phyloP scores from a whole-genome alignment of 164 flowering plant genomes.

The Piper betle region DNA sequence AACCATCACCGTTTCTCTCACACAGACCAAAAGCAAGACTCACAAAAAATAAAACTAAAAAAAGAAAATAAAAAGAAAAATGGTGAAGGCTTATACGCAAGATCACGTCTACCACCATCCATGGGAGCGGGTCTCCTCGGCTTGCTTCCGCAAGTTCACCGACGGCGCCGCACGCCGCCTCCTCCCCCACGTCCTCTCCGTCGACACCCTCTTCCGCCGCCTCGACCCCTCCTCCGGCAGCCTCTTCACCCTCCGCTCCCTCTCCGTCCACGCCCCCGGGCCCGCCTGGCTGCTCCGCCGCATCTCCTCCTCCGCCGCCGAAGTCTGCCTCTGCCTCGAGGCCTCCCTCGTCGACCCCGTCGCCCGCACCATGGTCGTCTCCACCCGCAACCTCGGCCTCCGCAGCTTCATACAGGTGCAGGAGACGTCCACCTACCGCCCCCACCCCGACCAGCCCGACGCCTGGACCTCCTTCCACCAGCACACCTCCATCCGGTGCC shows the following conservation, averaged over 20 bases:
- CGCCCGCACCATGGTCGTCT: constrained; percentile 60
- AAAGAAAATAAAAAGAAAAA: constrained; percentile 8
- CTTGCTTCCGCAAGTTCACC: constrained; percentile 90
- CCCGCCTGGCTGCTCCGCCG: constrained; percentile 70
- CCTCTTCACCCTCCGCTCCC: constrained; percentile 72
- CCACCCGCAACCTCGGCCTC: constrained; percentile 67
- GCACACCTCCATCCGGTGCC: constrained; percentile 69
- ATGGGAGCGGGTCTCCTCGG: constrained; percentile 90
- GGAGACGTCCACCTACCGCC: constrained; percentile 68
- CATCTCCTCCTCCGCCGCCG: constrained; percentile 56
- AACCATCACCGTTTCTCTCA: too few relatives aligned
- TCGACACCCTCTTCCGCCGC: constrained; percentile 64
- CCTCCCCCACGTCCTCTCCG: constrained; percentile 75
- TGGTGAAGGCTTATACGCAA: constrained; percentile 83
- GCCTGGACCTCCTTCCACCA: constrained; percentile 77
- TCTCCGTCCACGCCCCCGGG: constrained; percentile 87
- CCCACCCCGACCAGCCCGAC: constrained; percentile 76
- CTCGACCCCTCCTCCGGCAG: constrained; percentile 59
- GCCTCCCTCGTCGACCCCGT: constrained; percentile 67
- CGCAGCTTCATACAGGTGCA: constrained; percentile 75
- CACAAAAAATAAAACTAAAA: too few relatives aligned
- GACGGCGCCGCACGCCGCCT: constrained; percentile 77
- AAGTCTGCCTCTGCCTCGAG: constrained; percentile 86
- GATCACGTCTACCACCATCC: constrained; percentile 90
- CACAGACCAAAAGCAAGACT: too few relatives aligned